A percentile compares a stretch with the other conserved stretches of the same genome.
These are phyloP conservation scores for Apiospora pterosperma DNA, from an alignment of 2,329 filamentous ascomycete genomes.

Conservation along the genomic window DNA sequence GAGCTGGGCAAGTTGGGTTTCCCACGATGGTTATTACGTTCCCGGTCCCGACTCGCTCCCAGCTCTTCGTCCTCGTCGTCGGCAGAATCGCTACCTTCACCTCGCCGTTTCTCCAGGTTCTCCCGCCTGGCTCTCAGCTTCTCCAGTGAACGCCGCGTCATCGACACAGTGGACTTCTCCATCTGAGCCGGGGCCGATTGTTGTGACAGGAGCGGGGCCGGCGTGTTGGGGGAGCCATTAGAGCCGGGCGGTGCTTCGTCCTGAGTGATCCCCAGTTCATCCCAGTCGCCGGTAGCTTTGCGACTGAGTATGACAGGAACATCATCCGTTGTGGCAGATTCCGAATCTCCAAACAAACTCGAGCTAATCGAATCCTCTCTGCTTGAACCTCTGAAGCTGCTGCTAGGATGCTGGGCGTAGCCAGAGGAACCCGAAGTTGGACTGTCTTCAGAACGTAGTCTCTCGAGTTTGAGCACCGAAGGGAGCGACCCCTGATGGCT, in stretches of 20 bases:
- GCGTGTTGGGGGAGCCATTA: conserved; percentile 36
- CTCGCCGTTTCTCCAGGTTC: conserved; percentile 66
- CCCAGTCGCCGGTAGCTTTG: conserved; percentile 74
- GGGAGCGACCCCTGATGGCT: conserved; percentile 60
- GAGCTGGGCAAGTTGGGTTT: conserved; percentile 68
- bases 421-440: conserved; percentile 75
- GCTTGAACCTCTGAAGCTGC: conserved; percentile 75
- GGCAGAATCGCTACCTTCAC: conserved; percentile 78
- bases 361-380: conserved; percentile 86
- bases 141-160: conserved; percentile 65
- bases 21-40: conserved; percentile 30
- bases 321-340: conserved; percentile 75
- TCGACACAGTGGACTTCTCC: conserved; percentile 43
- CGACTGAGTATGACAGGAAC: conserved; percentile 72
- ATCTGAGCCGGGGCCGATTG: conserved; percentile 64
- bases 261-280: conserved; percentile 74
- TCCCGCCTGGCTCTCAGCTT: conserved; percentile 72
- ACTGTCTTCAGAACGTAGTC: conserved; percentile 68
- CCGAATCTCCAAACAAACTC: conserved; percentile 82
- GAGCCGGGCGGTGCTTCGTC: conserved; percentile 41
- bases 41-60: conserved; percentile 45
- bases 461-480: conserved; percentile 63
- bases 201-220: conserved; percentile 55
- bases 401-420: conserved; percentile 66
- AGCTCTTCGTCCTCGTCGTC: conserved; percentile 95